Evolutionary conservation across 345 rosid species (phyloP), one percentile per base, ranked within the genome.

Genomic region (Turritis glabra): DNA sequence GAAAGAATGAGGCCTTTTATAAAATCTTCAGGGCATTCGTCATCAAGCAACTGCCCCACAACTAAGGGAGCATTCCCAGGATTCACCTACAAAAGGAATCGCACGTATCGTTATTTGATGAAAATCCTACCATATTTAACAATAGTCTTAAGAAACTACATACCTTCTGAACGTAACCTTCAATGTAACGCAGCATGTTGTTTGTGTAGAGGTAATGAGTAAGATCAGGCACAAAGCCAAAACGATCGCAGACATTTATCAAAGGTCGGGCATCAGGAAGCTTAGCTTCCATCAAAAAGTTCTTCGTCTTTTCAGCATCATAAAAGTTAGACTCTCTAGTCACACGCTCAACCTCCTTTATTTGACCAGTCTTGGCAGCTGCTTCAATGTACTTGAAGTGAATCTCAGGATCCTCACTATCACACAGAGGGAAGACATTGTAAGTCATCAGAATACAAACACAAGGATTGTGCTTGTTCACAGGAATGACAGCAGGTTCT

Each of bases 81-180:
- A 86, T 96, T 96, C 44, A 96, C 99, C 99, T 96, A 80, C 47
- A 57, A 71, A 69, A 43, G 40, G 11, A 72, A 59, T 68, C 3
- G 7, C 48, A 73, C 8, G 58, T 69, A 71, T 37, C 22, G 21
- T 55, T 41, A 75, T 43, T 32, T 56, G 67, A 67, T 57, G 29
- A 50, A 27, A 62, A 55, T 35, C 37, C 14, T 18, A 17, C 8
- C 54, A 37, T 64, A 66, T 15, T 50, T 46, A 18, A 26, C 37
- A 43, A 25, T 50, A 23, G 43, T 58, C 65, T 33, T 37, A 59
- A 41, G 52, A 55, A 37, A 66, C 23, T 15, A 18, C 77, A 54
- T 85, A 96, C 99, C 99, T 96, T 96, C 83, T 96, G 99, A 50
- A 96, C 98, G 74, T 96, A 96, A 76, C 99, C 99, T 84, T 96